A percentile compares a stretch with the other conserved stretches of the same genome.
These are phyloP conservation scores for Recurvomyces mirabilis DNA, from an alignment of 495 filamentous ascomycete species.

Conservation along the genomic window DNA sequence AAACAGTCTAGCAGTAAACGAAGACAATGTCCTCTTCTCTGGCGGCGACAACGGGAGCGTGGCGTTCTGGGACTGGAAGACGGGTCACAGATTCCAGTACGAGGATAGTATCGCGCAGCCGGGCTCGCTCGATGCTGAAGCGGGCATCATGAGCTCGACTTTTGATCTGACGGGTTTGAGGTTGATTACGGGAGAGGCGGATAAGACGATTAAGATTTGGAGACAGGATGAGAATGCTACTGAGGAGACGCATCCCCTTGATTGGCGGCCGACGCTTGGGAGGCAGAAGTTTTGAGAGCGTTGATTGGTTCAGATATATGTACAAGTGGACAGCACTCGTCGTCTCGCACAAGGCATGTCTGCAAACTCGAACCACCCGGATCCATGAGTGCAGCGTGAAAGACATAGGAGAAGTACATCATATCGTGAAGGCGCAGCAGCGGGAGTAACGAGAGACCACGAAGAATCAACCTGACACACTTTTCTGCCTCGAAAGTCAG, in stretches of 20 bases:
- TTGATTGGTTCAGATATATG: no score
- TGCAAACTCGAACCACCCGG: no score
- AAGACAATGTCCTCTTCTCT: slow-evolving; percentile 89
- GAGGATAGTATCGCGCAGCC: slow-evolving; percentile 88
- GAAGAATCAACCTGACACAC: no score
- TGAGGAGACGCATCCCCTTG: slow-evolving; percentile 78
- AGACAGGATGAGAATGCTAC: slow-evolving; percentile 83
- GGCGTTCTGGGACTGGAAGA: slow-evolving; percentile 99
- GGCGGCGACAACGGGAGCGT: slow-evolving; percentile 94
- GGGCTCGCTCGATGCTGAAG: slow-evolving; percentile 85
- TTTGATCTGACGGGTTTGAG: slow-evolving; percentile 83
- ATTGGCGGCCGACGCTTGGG: slow-evolving; percentile 81
- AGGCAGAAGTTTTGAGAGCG: slow-evolving; percentile 56
- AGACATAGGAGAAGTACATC: no score
- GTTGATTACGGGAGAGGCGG: slow-evolving; percentile 86
- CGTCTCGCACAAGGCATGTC: no score
- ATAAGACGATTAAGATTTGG: slow-evolving; percentile 99
- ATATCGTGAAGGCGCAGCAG: no score
- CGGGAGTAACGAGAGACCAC: no score
- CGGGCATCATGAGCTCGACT: slow-evolving; percentile 81
- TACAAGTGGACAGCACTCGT: no score
- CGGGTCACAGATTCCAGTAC: slow-evolving; percentile 78
- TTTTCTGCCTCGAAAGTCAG: no score
- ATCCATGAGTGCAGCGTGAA: no score
- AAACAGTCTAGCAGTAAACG: slow-evolving; percentile 87